phyloP scores from a whole-genome alignment of 1,139 yeast genomes.

The Blastobotrys raffinosifermentans region DNA sequence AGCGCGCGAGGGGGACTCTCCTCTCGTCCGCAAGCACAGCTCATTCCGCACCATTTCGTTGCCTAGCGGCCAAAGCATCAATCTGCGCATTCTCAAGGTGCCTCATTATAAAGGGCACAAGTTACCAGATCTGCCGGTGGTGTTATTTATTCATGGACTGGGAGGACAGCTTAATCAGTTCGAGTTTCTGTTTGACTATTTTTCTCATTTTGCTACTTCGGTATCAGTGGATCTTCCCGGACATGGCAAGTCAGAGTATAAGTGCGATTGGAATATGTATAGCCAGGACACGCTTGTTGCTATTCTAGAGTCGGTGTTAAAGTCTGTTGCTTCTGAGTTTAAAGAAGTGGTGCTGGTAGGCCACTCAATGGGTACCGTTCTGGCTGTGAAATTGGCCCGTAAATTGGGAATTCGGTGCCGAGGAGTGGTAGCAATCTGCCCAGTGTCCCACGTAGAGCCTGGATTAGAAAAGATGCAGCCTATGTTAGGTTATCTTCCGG shows the following conservation, averaged over 20 bases:
- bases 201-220: slow-evolving; percentile 61
- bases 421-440: slow-evolving; percentile 37
- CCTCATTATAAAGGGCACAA: slow-evolving; percentile 30
- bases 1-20: slow-evolving; percentile 21
- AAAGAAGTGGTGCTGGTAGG: slow-evolving; percentile 55
- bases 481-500: slow-evolving; percentile 40
- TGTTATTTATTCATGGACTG: slow-evolving; percentile 63
- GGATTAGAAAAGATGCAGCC: slow-evolving; percentile 18
- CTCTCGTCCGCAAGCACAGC: slow-evolving; percentile 19
- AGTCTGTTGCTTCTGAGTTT: slow-evolving; percentile 9
- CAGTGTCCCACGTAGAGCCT: slow-evolving; percentile 50
- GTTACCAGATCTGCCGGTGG: slow-evolving; percentile 44
- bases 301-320: slow-evolving; percentile 32
- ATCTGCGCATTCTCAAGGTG: slow-evolving; percentile 26
- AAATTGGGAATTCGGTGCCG: slow-evolving; percentile 32
- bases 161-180: slow-evolving; percentile 78
- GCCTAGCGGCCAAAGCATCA: slow-evolving; percentile 10
- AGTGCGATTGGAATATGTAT: slow-evolving; percentile 36
- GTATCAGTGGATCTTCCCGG: slow-evolving; percentile 70
- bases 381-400: slow-evolving; percentile 46
- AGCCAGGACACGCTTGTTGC: slow-evolving; percentile 46
- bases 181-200: slow-evolving; percentile 56
- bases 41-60: slow-evolving; percentile 5
- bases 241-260: slow-evolving; percentile 47
- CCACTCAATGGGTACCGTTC: slow-evolving; percentile 71